phyloP scores from a whole-genome alignment of 495 filamentous ascomycete genomes.

The Penicillium steckii region DNA sequence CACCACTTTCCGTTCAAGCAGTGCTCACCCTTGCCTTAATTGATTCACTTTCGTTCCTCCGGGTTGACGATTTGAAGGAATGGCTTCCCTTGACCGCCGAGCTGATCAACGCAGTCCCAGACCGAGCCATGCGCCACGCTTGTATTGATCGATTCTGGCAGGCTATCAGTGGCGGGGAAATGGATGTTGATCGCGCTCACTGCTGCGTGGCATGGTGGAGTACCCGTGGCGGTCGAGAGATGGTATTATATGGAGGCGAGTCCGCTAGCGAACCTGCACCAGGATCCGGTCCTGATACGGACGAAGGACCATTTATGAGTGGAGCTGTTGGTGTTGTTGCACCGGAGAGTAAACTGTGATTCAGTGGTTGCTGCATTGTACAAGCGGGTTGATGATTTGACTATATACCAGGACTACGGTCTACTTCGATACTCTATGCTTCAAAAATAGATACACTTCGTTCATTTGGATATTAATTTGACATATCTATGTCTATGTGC shows the following conservation, averaged over 20 bases:
- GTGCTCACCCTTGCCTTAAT: conserved; percentile 76
- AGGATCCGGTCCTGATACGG: conserved; percentile 16
- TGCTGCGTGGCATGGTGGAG: conserved; percentile 89
- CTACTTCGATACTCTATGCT: not conserved
- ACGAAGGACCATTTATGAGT: conserved; percentile 54
- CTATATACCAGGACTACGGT: conserved; percentile 12
- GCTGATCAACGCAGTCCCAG: conserved; percentile 60
- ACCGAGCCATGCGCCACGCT: conserved; percentile 59
- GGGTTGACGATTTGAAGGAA: conserved; percentile 66
- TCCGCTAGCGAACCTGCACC: too few relatives aligned
- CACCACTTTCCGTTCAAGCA: conserved; percentile 74
- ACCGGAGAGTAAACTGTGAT: conserved; percentile 44
- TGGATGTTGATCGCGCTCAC: conserved; percentile 84
- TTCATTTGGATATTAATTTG: too few relatives aligned
- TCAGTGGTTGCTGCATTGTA: conserved; percentile 2
- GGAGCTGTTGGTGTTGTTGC: conserved; percentile 49
- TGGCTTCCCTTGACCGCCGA: conserved; percentile 73
- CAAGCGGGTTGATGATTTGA: conserved; percentile 12
- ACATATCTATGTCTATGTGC: too few relatives aligned
- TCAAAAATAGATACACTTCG: not conserved
- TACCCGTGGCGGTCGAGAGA: conserved; percentile 64
- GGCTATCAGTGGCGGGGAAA: conserved; percentile 77
- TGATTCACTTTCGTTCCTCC: conserved; percentile 76
- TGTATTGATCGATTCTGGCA: conserved; percentile 83
- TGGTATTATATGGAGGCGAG: conserved; percentile 57